Percentiles rank a stretch among this genome's conserved stretches.
Conservation (phyloP, 106 monocot species). For the Iris macrosiphon region DNA sequence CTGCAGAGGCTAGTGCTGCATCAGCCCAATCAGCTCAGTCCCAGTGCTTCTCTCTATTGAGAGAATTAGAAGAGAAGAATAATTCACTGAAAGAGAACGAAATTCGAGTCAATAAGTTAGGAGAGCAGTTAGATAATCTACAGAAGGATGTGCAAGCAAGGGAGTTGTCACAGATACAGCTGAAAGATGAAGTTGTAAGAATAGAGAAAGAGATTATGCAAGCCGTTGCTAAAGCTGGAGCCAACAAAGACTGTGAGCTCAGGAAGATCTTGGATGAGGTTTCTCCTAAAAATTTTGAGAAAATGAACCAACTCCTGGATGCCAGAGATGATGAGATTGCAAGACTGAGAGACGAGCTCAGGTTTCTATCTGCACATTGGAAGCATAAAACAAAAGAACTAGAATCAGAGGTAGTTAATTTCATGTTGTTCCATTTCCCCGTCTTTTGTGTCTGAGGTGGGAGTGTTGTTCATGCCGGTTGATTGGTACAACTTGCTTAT, state of each 20-base stretch:
- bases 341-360: conserved; percentile 76
- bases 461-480: no score
- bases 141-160: conserved; percentile 79
- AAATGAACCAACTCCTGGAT: conserved; percentile 47
- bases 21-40: conserved; percentile 64
- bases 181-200: conserved; percentile 69
- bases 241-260: conserved; percentile 42
- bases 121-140: conserved; percentile 58
- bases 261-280: conserved; percentile 55
- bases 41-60: conserved; percentile 51
- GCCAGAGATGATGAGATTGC: conserved; percentile 78
- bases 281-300: conserved; percentile 67
- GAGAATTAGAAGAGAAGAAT: conserved; percentile 79
- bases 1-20: conserved; percentile 79
- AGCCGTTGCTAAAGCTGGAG: conserved; percentile 47
- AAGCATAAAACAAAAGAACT: conserved; percentile 79
- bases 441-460: no score
- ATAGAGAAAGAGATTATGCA: conserved; percentile 77
- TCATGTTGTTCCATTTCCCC: background rate
- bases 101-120: conserved; percentile 46
- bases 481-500: no score
- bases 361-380: conserved; percentile 74
- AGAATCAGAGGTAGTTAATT: conserved; percentile 58
- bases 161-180: conserved; percentile 62
- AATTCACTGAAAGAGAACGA: conserved; percentile 62